A percentile compares a stretch with the other conserved stretches of the same genome.
phyloP scores from a whole-genome alignment of 768 basidiomycete species.

The Pseudohyphozyma bogoriensis region DNA sequence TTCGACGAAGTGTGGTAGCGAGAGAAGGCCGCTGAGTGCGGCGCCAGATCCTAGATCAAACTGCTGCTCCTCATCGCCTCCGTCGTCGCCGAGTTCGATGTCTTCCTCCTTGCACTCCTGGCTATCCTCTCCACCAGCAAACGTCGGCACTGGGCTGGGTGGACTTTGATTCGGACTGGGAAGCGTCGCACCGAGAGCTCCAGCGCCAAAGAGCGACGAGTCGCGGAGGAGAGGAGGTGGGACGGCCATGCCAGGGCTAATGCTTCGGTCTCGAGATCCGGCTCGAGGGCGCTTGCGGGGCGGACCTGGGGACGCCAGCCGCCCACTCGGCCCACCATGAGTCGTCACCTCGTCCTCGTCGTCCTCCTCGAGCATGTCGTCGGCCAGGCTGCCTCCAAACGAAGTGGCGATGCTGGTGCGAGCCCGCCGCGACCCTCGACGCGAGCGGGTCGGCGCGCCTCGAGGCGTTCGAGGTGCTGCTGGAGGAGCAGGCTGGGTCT shows the following conservation, averaged over 20 bases:
- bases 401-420: conserved; percentile 1
- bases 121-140: conserved; percentile 8
- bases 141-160: conserved; percentile 16
- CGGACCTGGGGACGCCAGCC: neutral
- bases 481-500: too few relatives aligned
- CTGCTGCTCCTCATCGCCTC: neutral
- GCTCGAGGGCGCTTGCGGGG: neutral
- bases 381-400: too few relatives aligned
- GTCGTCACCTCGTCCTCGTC: too few relatives aligned
- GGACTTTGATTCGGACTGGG: conserved; percentile 25
- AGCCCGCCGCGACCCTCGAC: conserved; percentile 1
- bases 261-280: neutral
- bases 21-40: conserved; percentile 66
- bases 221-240: conserved; percentile 15
- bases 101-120: conserved; percentile 8
- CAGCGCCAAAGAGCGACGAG: neutral
- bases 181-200: neutral
- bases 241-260: neutral
- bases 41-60: conserved; percentile 11
- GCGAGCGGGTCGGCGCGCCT: neutral
- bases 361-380: too few relatives aligned
- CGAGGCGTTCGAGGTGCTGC: neutral
- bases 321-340: neutral
- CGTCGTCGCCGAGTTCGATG: neutral
- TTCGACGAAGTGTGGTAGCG: conserved; percentile 68